Evolutionary conservation across 2,329 filamentous ascomycete genomes (phyloP), one percentile per base, ranked within the genome.

Genomic region (Metarhizium rileyi): DNA sequence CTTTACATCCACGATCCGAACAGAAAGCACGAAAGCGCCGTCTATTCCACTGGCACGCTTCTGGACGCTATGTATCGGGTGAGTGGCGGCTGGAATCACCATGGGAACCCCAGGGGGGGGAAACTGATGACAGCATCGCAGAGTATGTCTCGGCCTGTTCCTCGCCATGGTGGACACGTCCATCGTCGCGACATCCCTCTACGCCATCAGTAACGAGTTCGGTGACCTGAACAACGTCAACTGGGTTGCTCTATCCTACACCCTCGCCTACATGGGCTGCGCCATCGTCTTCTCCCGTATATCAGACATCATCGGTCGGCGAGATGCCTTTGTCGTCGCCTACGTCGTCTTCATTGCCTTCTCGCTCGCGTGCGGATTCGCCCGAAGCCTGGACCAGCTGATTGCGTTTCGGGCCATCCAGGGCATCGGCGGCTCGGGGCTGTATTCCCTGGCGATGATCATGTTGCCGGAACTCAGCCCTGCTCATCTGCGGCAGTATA

Each of bases 141-240:
- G 75, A 16, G 62, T 78, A 14, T 72, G 67, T 20, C 61, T 74
- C 5, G 78, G 77, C 3, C 67, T 82, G 1, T 77, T 80, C 48
- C 69, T 83, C 44, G 75, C 79, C 26, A 72, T 80, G 56, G 60
- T 81, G n/a, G 78, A 82, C 59, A 73, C 74, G 1, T 78, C 78
- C 3, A 81, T 83, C 35, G 74, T 83, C 1, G 77, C 78, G 1
- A 81, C 78, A 12, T 75, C 75, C 42, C 61, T 83, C 9, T 75
- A 75, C 56, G 68, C 67, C n/a, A 81, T 82, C 44, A 74, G 73
- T 2, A 59, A 57, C 16, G 75, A 82, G 4, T 76, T 82, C 44
- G 50, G 69, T 10, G 66, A 69, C 14, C 55, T 75, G 3, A 61
- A 66, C 10, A 57, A 56, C 3, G 68, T 77, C 48, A 79, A 76